Evolutionary conservation across 139 green algal genomes (phyloP).

Genomic region (Chlamydomonas incerta): DNA sequence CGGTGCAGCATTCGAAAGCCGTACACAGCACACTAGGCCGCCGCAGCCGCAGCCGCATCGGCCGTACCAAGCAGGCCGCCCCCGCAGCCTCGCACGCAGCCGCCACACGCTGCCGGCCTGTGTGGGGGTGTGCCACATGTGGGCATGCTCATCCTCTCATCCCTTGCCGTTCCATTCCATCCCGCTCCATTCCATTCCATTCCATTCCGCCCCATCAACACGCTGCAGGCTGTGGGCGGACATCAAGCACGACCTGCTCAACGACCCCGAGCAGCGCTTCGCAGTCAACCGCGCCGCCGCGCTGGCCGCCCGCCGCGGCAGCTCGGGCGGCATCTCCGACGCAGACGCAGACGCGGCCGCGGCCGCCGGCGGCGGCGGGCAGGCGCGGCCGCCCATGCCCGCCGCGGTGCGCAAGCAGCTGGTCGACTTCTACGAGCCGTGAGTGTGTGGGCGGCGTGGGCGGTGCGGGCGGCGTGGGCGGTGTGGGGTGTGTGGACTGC

Average conservation of each 20-base stretch:
- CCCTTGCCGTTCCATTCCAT: no score
- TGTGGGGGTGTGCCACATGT: no score
- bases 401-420: background rate
- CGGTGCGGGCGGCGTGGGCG: no score
- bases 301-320: background rate
- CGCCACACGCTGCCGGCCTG: no score
- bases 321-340: no score
- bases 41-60: no score
- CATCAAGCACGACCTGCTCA: background rate
- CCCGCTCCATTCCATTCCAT: background rate
- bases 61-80: no score
- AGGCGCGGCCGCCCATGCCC: slow-evolving; percentile 15
- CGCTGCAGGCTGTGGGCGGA: slow-evolving; percentile 6
- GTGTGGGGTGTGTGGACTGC: no score
- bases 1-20: no score
- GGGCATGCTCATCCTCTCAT: no score
- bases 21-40: no score
- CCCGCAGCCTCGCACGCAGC: no score
- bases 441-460: background rate
- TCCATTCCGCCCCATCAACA: background rate
- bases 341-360: background rate
- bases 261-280: background rate
- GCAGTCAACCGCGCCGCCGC: background rate
- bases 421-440: slow-evolving; percentile 17
- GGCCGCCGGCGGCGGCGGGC: background rate